A percentile compares a stretch with the other conserved stretches of the same genome.
phyloP scores from a whole-genome alignment of 805 yeast genomes.

The Candida tallmaniae region DNA sequence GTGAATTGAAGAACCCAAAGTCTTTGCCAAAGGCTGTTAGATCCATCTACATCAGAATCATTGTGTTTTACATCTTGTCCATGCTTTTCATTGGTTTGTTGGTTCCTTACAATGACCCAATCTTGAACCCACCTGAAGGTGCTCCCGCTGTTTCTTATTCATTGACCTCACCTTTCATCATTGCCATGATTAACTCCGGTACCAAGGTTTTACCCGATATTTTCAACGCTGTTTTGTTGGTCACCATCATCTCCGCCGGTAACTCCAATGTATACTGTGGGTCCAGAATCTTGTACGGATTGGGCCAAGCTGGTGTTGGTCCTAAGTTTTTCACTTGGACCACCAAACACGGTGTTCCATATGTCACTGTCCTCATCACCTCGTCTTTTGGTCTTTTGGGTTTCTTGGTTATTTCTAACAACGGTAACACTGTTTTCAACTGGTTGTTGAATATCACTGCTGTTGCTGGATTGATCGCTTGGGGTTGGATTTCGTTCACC shows the following conservation, averaged over 20 bases:
- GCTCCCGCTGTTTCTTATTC: conserved; percentile 31
- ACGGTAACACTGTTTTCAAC: conserved; percentile 56
- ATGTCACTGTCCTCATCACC: conserved; percentile 51
- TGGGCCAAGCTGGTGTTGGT: conserved; percentile 56
- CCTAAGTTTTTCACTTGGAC: conserved; percentile 49
- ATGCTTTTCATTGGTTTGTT: conserved; percentile 65
- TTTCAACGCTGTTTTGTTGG: conserved; percentile 65
- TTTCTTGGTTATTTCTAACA: conserved; percentile 49
- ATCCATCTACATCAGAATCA: conserved; percentile 62
- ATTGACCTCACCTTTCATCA: conserved; percentile 64
- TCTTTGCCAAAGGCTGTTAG: conserved; percentile 69
- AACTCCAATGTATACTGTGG: conserved; percentile 72
- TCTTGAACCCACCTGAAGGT: conserved; percentile 32
- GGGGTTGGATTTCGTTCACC: conserved; percentile 62
- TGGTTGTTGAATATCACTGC: conserved; percentile 78
- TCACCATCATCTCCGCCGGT: conserved; percentile 73
- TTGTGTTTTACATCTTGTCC: conserved; percentile 60
- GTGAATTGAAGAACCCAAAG: conserved; percentile 68
- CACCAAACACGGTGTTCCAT: conserved; percentile 59
- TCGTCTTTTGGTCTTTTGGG: conserved; percentile 62
- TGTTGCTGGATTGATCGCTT: conserved; percentile 68
- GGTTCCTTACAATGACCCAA: conserved; percentile 65
- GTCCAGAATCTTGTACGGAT: conserved; percentile 62
- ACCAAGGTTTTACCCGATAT: conserved; percentile 63
- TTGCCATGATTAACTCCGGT: conserved; percentile 67